Percentiles rank a stretch among this genome's conserved stretches.
These are phyloP conservation scores for Mortierella sp. DNA, from an alignment of 371 early-diverging fungal species.

Conservation along the genomic window DNA sequence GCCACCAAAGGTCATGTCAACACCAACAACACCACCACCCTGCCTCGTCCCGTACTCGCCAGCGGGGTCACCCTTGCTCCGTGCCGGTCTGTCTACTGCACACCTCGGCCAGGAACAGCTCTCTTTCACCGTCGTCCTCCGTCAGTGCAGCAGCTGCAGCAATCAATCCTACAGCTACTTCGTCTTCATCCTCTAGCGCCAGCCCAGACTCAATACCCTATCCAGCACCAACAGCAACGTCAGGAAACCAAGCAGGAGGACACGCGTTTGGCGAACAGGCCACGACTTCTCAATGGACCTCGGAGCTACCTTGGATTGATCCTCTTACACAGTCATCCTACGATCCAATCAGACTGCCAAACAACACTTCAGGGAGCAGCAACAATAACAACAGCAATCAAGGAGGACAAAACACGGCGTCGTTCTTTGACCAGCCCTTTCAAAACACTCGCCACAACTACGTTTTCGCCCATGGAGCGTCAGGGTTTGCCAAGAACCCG, in stretches of 20 bases:
- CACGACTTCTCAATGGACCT: slow-evolving; percentile 24
- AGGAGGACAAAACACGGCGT: slow-evolving; percentile 1
- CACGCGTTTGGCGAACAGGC: slow-evolving; percentile 33
- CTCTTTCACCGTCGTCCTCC: slow-evolving; percentile 24
- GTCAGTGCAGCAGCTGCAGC: slow-evolving; percentile 15
- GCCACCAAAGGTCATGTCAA: slow-evolving; percentile 13
- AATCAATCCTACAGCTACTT: background rate
- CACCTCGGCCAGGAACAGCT: slow-evolving; percentile 17
- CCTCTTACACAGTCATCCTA: slow-evolving; percentile 31
- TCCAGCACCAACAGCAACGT: background rate
- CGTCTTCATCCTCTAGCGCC: background rate
- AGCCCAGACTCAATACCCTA: slow-evolving; percentile 17
- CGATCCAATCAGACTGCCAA: slow-evolving; percentile 26
- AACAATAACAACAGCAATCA: slow-evolving; percentile 2
- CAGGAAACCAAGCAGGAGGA: slow-evolving; percentile 16
- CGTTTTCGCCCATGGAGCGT: slow-evolving; percentile 78
- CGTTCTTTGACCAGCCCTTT: slow-evolving; percentile 59
- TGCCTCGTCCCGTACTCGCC: slow-evolving; percentile 15
- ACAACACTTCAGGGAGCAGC: background rate
- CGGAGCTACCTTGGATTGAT: slow-evolving; percentile 56
- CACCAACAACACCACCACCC: slow-evolving; percentile 12
- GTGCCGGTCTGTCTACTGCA: slow-evolving; percentile 21
- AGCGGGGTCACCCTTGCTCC: slow-evolving; percentile 14
- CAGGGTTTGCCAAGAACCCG: slow-evolving; percentile 83
- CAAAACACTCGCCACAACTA: slow-evolving; percentile 65